These are phyloP conservation scores for Myrmaecium sp. DNA, from an alignment of 2,329 filamentous ascomycete species.

Conservation along the genomic window DNA sequence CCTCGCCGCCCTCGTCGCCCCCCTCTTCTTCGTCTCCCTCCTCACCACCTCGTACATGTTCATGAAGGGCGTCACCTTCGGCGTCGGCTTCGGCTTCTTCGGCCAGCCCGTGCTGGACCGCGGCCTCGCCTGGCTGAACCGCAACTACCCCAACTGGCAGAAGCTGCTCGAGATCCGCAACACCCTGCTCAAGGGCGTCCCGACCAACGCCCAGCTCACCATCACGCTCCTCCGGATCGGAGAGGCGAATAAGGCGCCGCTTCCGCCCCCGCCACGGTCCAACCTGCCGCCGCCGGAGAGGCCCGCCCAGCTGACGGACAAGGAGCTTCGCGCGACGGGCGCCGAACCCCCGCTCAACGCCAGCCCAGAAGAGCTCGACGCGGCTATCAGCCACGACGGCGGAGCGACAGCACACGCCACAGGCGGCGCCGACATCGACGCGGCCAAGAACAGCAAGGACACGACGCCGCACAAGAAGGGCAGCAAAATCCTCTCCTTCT, in stretches of 20 bases:
- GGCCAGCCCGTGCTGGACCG: constrained; percentile 55
- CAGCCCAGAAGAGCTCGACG: constrained; percentile 46
- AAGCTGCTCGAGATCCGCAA: constrained; percentile 52
- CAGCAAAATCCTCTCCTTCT: constrained; percentile 40
- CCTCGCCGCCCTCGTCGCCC: constrained; percentile 27
- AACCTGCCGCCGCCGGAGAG: constrained; percentile 29
- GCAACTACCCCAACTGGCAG: constrained; percentile 52
- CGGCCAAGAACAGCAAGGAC: constrained; percentile 23
- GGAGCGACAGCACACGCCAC: constrained; percentile 30
- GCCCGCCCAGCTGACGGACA: constrained; percentile 31
- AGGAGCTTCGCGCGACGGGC: constrained; percentile 34
- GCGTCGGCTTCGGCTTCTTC: constrained; percentile 61
- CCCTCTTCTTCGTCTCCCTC: constrained; percentile 24
- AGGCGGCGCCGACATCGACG: constrained; percentile 35
- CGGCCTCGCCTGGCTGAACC: constrained; percentile 42
- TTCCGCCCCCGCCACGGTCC: constrained; percentile 42
- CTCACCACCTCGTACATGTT: constrained; percentile 34
- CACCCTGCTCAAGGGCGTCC: constrained; percentile 62
- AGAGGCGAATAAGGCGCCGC: constrained; percentile 62
- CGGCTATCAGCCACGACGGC: constrained; percentile 34
- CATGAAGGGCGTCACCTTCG: constrained; percentile 47
- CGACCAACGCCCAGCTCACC: constrained; percentile 72
- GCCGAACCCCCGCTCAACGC: constrained; percentile 43
- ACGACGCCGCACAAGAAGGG: constrained; percentile 31
- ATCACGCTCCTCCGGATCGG: constrained; percentile 67